Conservation (phyloP, 768 basidiomycete species). For the Artomyces pyxidatus region DNA sequence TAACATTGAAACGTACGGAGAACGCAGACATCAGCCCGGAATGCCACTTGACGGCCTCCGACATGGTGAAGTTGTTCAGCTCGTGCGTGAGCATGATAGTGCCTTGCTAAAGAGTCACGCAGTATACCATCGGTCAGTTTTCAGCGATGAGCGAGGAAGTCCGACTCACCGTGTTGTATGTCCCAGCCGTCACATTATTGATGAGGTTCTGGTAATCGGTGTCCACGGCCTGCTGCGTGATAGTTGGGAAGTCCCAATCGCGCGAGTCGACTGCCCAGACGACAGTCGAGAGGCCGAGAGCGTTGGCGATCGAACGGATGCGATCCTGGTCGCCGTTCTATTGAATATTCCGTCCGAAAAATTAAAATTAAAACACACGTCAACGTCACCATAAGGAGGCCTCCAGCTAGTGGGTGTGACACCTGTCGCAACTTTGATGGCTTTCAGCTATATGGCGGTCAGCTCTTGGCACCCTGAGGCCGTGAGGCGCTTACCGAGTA, state of each 20-base stretch:
- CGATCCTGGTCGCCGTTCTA: constrained; percentile 37
- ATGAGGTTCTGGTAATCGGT: background rate
- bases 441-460: constrained; percentile 29
- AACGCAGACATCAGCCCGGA: constrained; percentile 36
- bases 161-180: background rate
- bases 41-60: constrained; percentile 43
- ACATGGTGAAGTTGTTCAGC: constrained; percentile 53
- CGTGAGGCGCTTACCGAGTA: constrained; percentile 39
- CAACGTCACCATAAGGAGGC: constrained; percentile 60
- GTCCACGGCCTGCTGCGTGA: constrained; percentile 1
- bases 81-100: constrained; percentile 51
- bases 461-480: background rate
- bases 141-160: background rate
- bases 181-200: background rate
- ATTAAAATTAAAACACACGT: constrained; percentile 27
- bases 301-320: constrained; percentile 59
- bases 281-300: constrained; percentile 60
- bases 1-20: constrained; percentile 23
- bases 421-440: constrained; percentile 46
- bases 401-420: constrained; percentile 53
- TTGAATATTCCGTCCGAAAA: too few species aligned
- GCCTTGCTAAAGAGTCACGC: constrained; percentile 23
- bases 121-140: background rate
- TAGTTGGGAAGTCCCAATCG: constrained; percentile 43
- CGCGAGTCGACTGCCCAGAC: constrained; percentile 62